Evolutionary conservation across 192 early-diverging fungal genomes (phyloP), one percentile per base, ranked within the genome.

Genomic region (Coemansia sp.): DNA sequence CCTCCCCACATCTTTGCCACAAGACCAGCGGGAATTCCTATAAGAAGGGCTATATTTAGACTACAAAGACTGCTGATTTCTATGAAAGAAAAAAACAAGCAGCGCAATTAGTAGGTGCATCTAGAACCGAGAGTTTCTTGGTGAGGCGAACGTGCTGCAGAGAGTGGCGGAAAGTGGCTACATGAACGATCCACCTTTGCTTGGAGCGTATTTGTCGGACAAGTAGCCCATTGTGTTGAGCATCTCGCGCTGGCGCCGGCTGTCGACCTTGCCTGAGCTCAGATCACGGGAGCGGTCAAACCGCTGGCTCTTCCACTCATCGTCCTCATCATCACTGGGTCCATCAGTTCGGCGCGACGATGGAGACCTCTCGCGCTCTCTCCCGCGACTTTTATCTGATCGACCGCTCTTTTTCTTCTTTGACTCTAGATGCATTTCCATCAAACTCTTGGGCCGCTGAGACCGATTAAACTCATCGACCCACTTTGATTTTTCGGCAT

Each of bases 391-490:
- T 41, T 21, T 39, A 17, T 42, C 41, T 14, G 29, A 31, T 3
- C 57, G 27, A 25, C 36, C 19, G 17, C 50, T 31, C 32, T 63
- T 55, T 68, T 29, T 61, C 51, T 32, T 51, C 51, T 68, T 70
- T 14, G 72, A 38, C 50, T 77, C 75, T 1, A 61, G 51, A 48
- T 83, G 80, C 76, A 77, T 71, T 46, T 83, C 72, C 58, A 83
- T 36, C n/a, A 83, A 60, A 4, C 69, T 69, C 73, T 83, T 83
- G 32, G 80, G 80, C 39, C 80, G 60, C 63, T 74, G 55, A 9
- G 37, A 17, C 12, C 69, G 53, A 62, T 83, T 83, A 51, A 69
- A 83, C 62, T 83, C 80, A 2, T 77, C 63, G 2, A 83, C 74
- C 75, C 76, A 83, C 29, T 41, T 53, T 3, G 68, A 66, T 60